Percentiles rank a stretch among this genome's conserved stretches.
phyloP scores from a whole-genome alignment of 2,329 filamentous ascomycete species.

The Aspergillus sergii region DNA sequence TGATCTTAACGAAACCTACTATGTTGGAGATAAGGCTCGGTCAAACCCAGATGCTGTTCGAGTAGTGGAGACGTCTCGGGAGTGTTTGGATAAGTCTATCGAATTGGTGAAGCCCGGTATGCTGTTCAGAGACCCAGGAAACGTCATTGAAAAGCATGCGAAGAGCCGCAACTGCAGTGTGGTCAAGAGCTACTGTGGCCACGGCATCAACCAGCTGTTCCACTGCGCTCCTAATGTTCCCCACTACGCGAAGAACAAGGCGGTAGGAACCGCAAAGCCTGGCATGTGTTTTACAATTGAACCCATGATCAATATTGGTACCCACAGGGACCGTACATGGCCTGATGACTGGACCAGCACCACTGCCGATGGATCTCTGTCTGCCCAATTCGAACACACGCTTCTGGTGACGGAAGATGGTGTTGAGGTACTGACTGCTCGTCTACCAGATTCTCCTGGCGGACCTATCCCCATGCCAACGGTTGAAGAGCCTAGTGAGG shows the following conservation, averaged over 20 bases:
- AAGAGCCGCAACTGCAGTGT: constrained; percentile 85
- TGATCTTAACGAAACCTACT: constrained; percentile 98
- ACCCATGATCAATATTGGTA: constrained; percentile 94
- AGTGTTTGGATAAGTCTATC: constrained; percentile 89
- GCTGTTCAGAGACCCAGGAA: constrained; percentile 89
- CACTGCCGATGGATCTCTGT: constrained; percentile 83
- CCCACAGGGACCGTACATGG: constrained; percentile 92
- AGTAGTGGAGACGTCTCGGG: constrained; percentile 85
- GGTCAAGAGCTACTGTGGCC: constrained; percentile 93
- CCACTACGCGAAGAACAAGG: constrained; percentile 98
- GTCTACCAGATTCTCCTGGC: constrained; percentile 72
- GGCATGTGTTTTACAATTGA: constrained; percentile 99
- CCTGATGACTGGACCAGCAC: constrained; percentile 98
- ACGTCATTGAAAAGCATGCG: constrained; percentile 92
- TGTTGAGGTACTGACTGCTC: constrained; percentile 78
- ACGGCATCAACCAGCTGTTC: constrained; percentile 92
- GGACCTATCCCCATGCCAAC: constrained; percentile 66
- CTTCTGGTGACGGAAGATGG: constrained; percentile 80
- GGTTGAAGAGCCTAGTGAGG: constrained; percentile 10
- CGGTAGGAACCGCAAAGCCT: constrained; percentile 87
- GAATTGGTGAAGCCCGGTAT: constrained; percentile 90
- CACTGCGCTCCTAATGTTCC: constrained; percentile 93
- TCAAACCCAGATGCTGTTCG: constrained; percentile 84
- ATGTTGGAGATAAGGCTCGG: constrained; percentile 85
- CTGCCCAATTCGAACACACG: constrained; percentile 94